A percentile compares a stretch with the other conserved stretches of the same genome.
Conservation (phyloP, 176 grass and related monocot genomes). For the Oryza rufipogon region DNA sequence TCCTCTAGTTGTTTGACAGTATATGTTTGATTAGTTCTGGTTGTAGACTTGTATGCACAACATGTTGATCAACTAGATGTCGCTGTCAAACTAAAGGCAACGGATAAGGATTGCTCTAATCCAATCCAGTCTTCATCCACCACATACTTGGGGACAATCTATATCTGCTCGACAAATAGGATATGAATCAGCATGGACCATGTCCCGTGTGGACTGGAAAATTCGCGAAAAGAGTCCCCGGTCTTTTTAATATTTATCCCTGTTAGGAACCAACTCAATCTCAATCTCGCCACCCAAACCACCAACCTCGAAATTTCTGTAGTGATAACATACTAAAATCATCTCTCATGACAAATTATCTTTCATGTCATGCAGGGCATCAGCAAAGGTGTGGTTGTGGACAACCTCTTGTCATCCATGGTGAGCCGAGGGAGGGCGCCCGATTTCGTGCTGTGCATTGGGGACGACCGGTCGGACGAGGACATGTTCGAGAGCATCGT, state of each 20-base stretch:
- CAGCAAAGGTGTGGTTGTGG: conserved; percentile 87
- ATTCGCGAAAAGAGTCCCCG: not conserved
- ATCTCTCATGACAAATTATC: not conserved
- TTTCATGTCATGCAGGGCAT: conserved; percentile 66
- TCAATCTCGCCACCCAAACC: conserved; percentile 1
- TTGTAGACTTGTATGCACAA: conserved; percentile 34
- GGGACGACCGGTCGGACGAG: conserved; percentile 92
- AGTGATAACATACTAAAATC: not conserved
- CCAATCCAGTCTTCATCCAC: conserved; percentile 57
- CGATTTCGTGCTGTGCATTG: conserved; percentile 87
- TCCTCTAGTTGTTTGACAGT: not conserved
- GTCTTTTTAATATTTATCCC: conserved; percentile 18
- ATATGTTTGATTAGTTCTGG: conserved; percentile 24
- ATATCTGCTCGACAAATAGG: conserved; percentile 40
- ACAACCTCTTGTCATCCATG: conserved; percentile 69
- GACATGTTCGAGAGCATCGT: conserved; percentile 99
- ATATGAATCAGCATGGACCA: conserved; percentile 57
- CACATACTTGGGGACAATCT: conserved; percentile 29
- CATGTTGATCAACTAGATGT: conserved; percentile 40
- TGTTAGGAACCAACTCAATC: conserved; percentile 4
- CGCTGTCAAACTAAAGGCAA: conserved; percentile 52
- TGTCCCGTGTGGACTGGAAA: conserved; percentile 31
- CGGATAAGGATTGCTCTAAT: conserved; percentile 60
- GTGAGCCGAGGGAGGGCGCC: conserved; percentile 48
- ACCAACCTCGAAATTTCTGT: conserved; percentile 12